Conservation (phyloP, 2,329 filamentous ascomycete species). For the Pyrenochaeta sp. region DNA sequence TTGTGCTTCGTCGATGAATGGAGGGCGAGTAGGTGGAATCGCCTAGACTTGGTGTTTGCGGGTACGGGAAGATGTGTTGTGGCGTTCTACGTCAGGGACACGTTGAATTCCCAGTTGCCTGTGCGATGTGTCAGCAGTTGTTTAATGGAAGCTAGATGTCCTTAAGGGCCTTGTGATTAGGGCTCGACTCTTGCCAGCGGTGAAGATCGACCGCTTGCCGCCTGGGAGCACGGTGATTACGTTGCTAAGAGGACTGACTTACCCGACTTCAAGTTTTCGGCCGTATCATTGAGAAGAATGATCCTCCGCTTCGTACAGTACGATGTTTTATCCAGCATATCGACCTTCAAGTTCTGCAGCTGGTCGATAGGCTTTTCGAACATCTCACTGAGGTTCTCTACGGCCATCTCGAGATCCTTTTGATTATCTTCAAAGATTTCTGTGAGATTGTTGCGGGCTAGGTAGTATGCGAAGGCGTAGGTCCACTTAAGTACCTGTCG, state of each 20-base stretch:
- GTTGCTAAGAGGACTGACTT: conserved; percentile 46
- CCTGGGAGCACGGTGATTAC: too few relatives aligned
- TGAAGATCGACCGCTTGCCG: too few relatives aligned
- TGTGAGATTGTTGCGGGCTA: conserved; percentile 93
- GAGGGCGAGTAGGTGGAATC: neutral
- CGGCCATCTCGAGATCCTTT: conserved; percentile 95
- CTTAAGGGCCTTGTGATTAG: neutral
- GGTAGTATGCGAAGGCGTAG: conserved; percentile 97
- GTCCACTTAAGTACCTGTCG: conserved; percentile 99
- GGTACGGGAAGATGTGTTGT: neutral
- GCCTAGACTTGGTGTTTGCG: neutral
- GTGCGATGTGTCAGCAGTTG: conserved; percentile 13
- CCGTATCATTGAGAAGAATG: conserved; percentile 90
- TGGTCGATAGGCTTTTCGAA: conserved; percentile 97
- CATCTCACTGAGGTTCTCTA: conserved; percentile 97
- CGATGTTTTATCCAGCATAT: conserved; percentile 97
- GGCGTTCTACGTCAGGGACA: conserved; percentile 30
- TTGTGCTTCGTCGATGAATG: neutral
- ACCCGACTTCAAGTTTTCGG: conserved; percentile 90
- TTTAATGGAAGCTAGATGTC: neutral
- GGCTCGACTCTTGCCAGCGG: neutral
- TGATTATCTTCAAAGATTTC: conserved; percentile 99
- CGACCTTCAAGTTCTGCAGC: conserved; percentile 85
- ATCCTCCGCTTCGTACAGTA: conserved; percentile 94
- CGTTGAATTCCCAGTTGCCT: conserved; percentile 46